Evolutionary conservation across 2,329 filamentous ascomycete species (phyloP).

Genomic region (Calycina marina): DNA sequence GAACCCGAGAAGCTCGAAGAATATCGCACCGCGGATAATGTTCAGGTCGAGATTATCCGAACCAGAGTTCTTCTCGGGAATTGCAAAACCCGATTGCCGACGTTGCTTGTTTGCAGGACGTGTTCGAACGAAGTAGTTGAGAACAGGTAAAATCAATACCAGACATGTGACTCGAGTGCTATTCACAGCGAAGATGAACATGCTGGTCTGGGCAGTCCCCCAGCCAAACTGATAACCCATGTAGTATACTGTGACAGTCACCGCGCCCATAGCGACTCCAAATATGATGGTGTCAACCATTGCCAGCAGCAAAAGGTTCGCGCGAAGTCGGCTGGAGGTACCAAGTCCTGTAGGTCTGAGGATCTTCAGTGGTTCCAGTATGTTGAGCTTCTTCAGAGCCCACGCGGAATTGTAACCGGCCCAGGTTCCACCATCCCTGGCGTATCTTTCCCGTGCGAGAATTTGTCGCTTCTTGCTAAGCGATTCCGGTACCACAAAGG

Average conservation of each 20-base stretch:
- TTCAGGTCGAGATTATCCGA: constrained; percentile 66
- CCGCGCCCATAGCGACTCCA: constrained; percentile 65
- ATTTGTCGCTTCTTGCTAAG: constrained; percentile 59
- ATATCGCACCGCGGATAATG: constrained; percentile 58
- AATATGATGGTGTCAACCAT: constrained; percentile 71
- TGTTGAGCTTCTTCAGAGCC: constrained; percentile 38
- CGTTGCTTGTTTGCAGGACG: constrained; percentile 16
- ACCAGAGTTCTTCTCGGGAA: constrained; percentile 32
- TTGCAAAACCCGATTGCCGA: constrained; percentile 46
- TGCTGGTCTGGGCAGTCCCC: constrained; percentile 65
- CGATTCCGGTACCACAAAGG: constrained; percentile 69
- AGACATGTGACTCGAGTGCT: constrained; percentile 59
- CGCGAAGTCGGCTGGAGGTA: constrained; percentile 44
- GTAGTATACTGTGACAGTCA: constrained; percentile 76
- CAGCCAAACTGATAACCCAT: constrained; percentile 67
- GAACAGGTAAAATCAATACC: constrained; percentile 56
- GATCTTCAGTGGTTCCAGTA: constrained; percentile 63
- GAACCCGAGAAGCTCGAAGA: constrained; percentile 64
- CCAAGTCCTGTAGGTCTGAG: constrained; percentile 58
- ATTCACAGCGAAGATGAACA: constrained; percentile 71
- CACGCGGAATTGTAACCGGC: constrained; percentile 15
- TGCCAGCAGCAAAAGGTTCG: constrained; percentile 72
- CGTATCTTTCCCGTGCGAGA: constrained; percentile 54
- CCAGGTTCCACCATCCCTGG: constrained; percentile 26
- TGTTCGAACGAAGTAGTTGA: constrained; percentile 61